Evolutionary conservation across 345 rosid genomes (phyloP).

Genomic region (Barbarea vulgaris): DNA sequence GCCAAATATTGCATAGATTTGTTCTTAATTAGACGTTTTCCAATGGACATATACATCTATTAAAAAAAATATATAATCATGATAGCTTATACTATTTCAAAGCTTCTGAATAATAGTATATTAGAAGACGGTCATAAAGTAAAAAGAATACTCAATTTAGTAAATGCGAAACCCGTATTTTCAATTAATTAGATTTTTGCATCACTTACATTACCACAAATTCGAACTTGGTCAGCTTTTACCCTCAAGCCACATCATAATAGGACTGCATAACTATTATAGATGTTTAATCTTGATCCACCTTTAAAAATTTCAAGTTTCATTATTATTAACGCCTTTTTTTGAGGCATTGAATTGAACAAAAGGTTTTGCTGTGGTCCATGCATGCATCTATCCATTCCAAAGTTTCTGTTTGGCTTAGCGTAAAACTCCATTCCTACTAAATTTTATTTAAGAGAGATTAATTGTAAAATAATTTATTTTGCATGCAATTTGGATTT

Average conservation of each 20-base stretch:
- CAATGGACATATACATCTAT: neutral
- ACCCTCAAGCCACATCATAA: neutral
- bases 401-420: constrained; percentile 16
- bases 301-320: neutral
- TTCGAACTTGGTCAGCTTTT: neutral
- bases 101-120: neutral
- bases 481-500: constrained; percentile 12
- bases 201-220: neutral
- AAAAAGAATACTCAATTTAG: neutral
- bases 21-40: no score
- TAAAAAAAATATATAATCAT: neutral
- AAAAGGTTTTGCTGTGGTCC: constrained; percentile 35
- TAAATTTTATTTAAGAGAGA: neutral
- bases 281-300: constrained; percentile 8
- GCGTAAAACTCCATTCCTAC: neutral
- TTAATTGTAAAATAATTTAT: neutral
- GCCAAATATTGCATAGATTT: neutral
- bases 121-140: neutral
- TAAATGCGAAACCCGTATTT: no score
- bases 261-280: neutral
- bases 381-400: constrained; percentile 30
- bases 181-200: neutral
- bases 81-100: neutral
- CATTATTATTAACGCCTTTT: constrained; percentile 7
- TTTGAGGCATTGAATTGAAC: constrained; percentile 26